Conservation (phyloP, 352 stramenopile genomes). For the Pythium monospermum region DNA sequence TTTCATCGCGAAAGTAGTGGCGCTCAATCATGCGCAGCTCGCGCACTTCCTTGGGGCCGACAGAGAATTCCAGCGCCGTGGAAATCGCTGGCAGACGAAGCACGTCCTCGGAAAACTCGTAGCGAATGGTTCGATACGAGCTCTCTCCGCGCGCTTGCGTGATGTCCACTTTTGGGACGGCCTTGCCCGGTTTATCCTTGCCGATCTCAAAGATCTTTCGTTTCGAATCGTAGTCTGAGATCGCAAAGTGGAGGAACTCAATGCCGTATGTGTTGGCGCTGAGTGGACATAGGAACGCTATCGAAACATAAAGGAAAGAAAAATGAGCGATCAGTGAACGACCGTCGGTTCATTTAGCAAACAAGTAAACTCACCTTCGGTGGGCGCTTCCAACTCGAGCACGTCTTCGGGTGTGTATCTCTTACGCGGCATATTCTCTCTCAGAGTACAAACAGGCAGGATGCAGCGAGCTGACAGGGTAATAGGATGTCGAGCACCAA, state of each 20-base stretch:
- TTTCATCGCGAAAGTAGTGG: conserved; percentile 94
- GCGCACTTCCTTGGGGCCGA: conserved; percentile 86
- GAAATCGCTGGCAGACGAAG: conserved; percentile 86
- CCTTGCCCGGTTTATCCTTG: conserved; percentile 59
- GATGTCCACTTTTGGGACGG: conserved; percentile 78
- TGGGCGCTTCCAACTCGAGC: conserved; percentile 72
- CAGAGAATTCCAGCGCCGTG: conserved; percentile 91
- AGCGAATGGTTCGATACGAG: conserved; percentile 91
- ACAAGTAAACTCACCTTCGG: conserved; percentile 39
- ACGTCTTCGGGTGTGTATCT: conserved; percentile 83
- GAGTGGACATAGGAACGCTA: conserved; percentile 92
- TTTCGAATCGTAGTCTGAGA: conserved; percentile 94
- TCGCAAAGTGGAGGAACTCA: conserved; percentile 95
- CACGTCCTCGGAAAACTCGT: conserved; percentile 93
- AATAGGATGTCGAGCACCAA: too few species aligned
- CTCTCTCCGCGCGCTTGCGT: conserved; percentile 86
- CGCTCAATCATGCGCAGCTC: conserved; percentile 96
- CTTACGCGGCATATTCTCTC: conserved; percentile 48
- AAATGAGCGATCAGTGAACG: not conserved
- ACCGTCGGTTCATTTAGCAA: not conserved
- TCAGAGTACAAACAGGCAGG: too few species aligned
- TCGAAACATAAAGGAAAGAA: not conserved
- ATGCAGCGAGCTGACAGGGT: too few species aligned
- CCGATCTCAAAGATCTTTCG: conserved; percentile 93
- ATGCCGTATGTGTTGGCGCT: conserved; percentile 93